These are phyloP conservation scores for Kwoniella europaea DNA, from an alignment of 768 basidiomycete genomes.

Conservation along the genomic window DNA sequence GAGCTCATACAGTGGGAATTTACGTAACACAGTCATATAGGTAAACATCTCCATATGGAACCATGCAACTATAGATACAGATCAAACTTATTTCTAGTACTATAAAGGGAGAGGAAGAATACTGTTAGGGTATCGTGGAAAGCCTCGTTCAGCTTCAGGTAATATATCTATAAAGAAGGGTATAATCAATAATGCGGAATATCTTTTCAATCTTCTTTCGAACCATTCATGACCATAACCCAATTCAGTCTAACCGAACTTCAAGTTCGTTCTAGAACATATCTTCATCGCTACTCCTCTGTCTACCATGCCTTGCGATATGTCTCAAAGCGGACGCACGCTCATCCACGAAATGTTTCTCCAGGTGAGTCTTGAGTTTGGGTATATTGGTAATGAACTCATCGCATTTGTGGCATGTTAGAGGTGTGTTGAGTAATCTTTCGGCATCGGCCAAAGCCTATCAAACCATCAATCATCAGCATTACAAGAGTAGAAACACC, in stretches of 20 bases:
- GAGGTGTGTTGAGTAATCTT: constrained; percentile 68
- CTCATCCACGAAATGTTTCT: constrained; percentile 71
- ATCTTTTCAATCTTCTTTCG: not conserved
- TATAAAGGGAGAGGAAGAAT: too few relatives aligned
- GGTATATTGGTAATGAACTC: constrained; percentile 73
- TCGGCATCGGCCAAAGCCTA: constrained; percentile 59
- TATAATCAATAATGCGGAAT: not conserved
- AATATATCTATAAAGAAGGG: not conserved
- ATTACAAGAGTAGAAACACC: not conserved
- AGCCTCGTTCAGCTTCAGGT: too few relatives aligned
- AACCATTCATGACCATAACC: not conserved
- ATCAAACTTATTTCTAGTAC: not conserved
- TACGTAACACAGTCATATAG: not conserved
- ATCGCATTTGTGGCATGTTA: constrained; percentile 75
- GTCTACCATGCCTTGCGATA: constrained; percentile 34
- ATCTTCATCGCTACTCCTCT: constrained; percentile 40
- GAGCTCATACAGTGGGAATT: not conserved
- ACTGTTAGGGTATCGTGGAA: too few relatives aligned
- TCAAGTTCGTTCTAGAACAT: constrained; percentile 23
- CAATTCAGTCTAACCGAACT: too few relatives aligned
- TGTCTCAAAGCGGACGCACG: constrained; percentile 34
- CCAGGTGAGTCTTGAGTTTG: constrained; percentile 72
- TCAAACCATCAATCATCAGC: not conserved
- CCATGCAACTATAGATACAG: not conserved
- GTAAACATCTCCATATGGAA: not conserved